phyloP scores from a whole-genome alignment of 345 rosid genomes.

The Citrus mangshanensis region DNA sequence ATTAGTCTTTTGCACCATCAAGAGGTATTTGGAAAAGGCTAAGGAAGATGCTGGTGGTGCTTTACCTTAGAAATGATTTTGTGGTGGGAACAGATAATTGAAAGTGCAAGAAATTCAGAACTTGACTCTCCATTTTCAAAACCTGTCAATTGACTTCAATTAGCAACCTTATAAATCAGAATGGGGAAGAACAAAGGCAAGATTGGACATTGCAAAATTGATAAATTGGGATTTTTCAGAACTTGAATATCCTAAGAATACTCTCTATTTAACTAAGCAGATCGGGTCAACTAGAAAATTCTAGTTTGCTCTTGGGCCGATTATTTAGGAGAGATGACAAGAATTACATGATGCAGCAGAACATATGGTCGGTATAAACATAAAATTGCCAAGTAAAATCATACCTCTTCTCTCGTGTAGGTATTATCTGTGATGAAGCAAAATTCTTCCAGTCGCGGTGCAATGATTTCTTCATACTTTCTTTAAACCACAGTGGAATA shows the following conservation, averaged over 20 bases:
- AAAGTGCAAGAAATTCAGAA: conserved; percentile 65
- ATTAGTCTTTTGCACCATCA: not conserved
- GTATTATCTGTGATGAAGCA: conserved; percentile 92
- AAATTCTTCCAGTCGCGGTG: conserved; percentile 90
- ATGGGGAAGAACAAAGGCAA: not conserved
- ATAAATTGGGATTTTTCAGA: not conserved
- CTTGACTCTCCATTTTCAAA: conserved; percentile 73
- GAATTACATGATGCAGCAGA: not conserved
- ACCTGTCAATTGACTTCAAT: conserved; percentile 53
- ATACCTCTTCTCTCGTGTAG: conserved; percentile 76
- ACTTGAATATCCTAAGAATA: not conserved
- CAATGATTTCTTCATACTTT: conserved; percentile 86
- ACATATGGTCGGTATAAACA: not conserved
- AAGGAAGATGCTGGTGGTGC: conserved; percentile 8
- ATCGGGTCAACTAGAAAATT: not conserved
- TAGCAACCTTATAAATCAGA: conserved; percentile 28
- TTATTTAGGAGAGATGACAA: not conserved
- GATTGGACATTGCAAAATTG: not conserved
- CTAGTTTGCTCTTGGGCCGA: not conserved
- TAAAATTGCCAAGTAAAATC: not conserved
- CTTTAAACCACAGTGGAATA: conserved; percentile 38
- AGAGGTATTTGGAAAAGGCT: not conserved
- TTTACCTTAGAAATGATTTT: conserved; percentile 87
- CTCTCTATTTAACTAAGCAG: not conserved
- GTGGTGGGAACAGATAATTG: conserved; percentile 77